phyloP scores from a whole-genome alignment of 495 filamentous ascomycete species.

The Penicillium malachiteum region DNA sequence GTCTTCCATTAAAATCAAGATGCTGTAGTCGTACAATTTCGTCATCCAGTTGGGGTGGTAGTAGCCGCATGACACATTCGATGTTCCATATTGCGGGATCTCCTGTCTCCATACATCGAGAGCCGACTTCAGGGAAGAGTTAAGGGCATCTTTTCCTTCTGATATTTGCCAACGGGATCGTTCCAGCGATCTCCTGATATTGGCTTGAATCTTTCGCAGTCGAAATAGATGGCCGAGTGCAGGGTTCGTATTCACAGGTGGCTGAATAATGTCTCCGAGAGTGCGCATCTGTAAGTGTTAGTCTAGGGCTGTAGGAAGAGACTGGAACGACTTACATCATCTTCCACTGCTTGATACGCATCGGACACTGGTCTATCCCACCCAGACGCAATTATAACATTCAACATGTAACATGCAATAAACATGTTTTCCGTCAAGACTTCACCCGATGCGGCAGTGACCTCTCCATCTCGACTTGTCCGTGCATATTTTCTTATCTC shows the following conservation, averaged over 20 bases:
- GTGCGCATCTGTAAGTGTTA: slow-evolving; percentile 22
- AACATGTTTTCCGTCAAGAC: slow-evolving; percentile 30
- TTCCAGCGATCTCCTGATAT: slow-evolving; percentile 28
- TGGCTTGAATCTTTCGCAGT: slow-evolving; percentile 33
- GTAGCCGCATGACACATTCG: slow-evolving; percentile 24
- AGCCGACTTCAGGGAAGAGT: slow-evolving; percentile 25
- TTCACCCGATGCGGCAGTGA: slow-evolving; percentile 13
- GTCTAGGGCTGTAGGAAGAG: not conserved
- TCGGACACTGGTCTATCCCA: slow-evolving; percentile 33
- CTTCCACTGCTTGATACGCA: slow-evolving; percentile 28
- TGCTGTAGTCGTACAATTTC: slow-evolving; percentile 35
- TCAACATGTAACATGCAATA: slow-evolving; percentile 37
- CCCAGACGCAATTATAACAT: slow-evolving; percentile 33
- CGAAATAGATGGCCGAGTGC: slow-evolving; percentile 30
- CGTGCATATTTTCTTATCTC: slow-evolving; percentile 26
- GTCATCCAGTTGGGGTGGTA: slow-evolving; percentile 34
- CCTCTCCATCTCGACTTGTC: slow-evolving; percentile 9
- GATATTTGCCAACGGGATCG: slow-evolving; percentile 10
- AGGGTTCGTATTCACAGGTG: slow-evolving; percentile 20
- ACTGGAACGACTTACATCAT: slow-evolving; percentile 24
- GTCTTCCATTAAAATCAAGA: slow-evolving; percentile 32
- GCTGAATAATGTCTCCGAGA: slow-evolving; percentile 28
- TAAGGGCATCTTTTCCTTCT: slow-evolving; percentile 13
- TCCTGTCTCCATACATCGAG: slow-evolving; percentile 32
- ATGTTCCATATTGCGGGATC: slow-evolving; percentile 30